Base-by-base conservation (phyloP, 148 eudicot species). In the Mesembryanthemum crystallinum region DNA sequence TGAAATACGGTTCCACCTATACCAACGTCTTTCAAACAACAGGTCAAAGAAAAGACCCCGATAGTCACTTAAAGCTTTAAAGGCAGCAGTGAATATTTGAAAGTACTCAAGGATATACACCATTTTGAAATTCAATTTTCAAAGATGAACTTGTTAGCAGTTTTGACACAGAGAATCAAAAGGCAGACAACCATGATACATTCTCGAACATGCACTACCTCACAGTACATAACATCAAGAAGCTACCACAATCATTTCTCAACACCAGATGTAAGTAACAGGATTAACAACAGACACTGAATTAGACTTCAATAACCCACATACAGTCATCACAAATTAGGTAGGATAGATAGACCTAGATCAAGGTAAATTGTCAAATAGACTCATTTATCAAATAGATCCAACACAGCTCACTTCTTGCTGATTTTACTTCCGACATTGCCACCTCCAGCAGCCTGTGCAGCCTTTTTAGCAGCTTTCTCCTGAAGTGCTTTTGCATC, bases 401-500 rank as follows among this genome's bases (percentile, higher is more conserved):
- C 51, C 17, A 51, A 42, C 29, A 42, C 52, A 1, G n/a, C 72
- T 80, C 67, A 80, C 72, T 80, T 75, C 75, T 80, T 75, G 79
- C 21, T 55, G 29, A 28, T 43, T 70, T 80, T 80, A 43, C 51
- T 59, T 69, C 47, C 70, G 18, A 27, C 28, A n/a, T 67, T 67
- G 3, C 62, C 78, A 9, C 28, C 76, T 37, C 72, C 79, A 27
- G 58, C 58, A n/a, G 30, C 79, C 57, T 70, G 72, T 21, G 75
- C 82, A 47, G 78, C 57, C 72, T 80, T 80, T 39, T 64, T 80
- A 28, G 82, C 82, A 9, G 60, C 51, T 65, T 80, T 80, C 37
- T 80, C 82, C 37, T 80, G 79, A 20, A 80, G 74, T 55, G 82
- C 79, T 51, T 80, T 80, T 28, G 82, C 82, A 75, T 80, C 82